Conservation (phyloP, 768 basidiomycete species). For the Boletus sensibilis region DNA sequence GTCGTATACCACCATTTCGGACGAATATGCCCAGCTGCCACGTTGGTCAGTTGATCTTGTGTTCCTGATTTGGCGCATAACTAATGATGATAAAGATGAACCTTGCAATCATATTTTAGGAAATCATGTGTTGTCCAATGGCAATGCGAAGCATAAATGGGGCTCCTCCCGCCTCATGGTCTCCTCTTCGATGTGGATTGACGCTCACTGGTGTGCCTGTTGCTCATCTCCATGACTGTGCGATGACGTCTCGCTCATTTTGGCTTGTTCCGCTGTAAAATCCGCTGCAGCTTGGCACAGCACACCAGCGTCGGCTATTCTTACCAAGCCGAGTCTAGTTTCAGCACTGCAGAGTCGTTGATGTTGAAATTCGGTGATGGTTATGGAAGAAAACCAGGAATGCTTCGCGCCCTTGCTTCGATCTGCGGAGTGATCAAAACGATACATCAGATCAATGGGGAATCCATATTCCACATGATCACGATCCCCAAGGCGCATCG, state of each 20-base stretch:
- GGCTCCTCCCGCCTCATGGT: conserved; percentile 14
- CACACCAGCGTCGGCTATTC: not conserved
- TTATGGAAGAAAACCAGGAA: conserved; percentile 23
- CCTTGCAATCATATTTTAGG: conserved; percentile 13
- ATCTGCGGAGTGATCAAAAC: conserved; percentile 26
- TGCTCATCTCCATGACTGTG: not conserved
- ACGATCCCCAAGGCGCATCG: conserved; percentile 2
- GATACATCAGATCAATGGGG: conserved; percentile 20
- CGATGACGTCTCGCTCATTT: not conserved
- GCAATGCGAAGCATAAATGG: conserved; percentile 3
- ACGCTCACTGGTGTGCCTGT: not conserved
- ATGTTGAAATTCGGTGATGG: conserved; percentile 26
- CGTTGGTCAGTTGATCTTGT: conserved; percentile 13
- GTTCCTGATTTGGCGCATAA: conserved; percentile 7
- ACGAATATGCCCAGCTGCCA: conserved; percentile 14
- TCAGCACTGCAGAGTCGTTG: conserved; percentile 4
- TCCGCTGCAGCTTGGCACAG: not conserved
- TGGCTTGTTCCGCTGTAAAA: not conserved
- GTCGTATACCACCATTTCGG: conserved; percentile 5
- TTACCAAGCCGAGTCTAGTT: not conserved
- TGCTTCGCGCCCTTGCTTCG: conserved; percentile 18
- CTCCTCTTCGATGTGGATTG: not conserved
- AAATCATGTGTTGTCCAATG: conserved; percentile 1
- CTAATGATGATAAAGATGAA: conserved; percentile 15
- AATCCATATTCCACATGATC: conserved; percentile 2